phyloP scores from a whole-genome alignment of 1,284 basidiomycete genomes.

The Porogramme epimiltina region DNA sequence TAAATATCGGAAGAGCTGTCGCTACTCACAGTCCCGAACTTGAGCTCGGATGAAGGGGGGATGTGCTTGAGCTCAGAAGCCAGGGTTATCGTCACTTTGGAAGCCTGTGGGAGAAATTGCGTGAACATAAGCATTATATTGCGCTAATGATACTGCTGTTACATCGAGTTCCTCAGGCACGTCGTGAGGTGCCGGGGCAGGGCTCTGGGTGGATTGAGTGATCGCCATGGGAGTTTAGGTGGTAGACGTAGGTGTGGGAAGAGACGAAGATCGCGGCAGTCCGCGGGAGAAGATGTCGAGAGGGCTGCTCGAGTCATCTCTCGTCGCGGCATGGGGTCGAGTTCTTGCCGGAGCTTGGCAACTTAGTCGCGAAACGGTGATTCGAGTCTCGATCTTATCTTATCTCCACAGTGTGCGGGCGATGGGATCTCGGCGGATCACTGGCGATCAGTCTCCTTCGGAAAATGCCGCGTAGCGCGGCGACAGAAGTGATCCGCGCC shows the following conservation, averaged over 20 bases:
- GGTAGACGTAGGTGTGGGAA: neutral
- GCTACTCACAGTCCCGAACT: constrained; percentile 45
- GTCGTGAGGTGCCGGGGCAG: neutral
- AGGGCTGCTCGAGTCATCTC: neutral
- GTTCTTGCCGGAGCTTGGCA: no score
- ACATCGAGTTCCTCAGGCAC: constrained; percentile 20
- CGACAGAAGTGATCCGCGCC: no score
- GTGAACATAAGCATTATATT: neutral
- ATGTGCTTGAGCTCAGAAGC: constrained; percentile 39
- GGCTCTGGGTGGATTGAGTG: no score
- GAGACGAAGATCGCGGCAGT: neutral
- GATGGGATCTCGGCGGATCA: no score
- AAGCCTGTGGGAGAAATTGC: constrained; percentile 36
- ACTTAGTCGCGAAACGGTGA: no score
- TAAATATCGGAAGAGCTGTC: no score
- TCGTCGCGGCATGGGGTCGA: no score
- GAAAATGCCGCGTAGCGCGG: no score
- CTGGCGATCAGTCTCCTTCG: no score
- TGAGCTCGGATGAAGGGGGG: constrained; percentile 42
- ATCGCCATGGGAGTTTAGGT: constrained; percentile 10
- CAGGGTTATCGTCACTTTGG: constrained; percentile 42
- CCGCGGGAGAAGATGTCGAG: constrained; percentile 7
- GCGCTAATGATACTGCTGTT: neutral
- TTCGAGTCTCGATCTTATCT: no score
- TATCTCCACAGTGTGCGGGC: no score